phyloP scores from a whole-genome alignment of 306 rosid genomes.

The Vigna trinervia region DNA sequence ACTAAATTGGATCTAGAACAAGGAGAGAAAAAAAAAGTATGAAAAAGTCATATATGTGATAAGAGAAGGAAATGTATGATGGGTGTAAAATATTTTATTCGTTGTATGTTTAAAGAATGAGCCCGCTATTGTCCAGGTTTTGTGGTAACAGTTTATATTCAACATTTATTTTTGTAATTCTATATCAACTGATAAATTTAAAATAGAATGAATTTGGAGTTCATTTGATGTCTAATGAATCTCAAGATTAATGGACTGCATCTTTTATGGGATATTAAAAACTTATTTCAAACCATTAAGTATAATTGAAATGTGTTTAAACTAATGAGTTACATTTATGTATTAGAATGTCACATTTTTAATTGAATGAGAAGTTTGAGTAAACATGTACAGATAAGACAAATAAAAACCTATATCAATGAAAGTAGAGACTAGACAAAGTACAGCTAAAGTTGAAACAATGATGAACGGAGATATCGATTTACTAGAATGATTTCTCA shows the following conservation, averaged over 20 bases:
- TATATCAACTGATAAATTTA: not conserved
- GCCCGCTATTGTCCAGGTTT: conserved; percentile 44
- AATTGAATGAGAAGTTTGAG: not conserved
- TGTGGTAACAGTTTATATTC: not conserved
- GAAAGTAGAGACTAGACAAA: not conserved
- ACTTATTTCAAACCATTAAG: not conserved
- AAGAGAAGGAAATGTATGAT: too few species aligned
- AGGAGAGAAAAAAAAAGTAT: not conserved
- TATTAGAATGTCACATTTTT: not conserved
- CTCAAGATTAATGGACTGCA: not conserved
- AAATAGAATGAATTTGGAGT: not conserved
- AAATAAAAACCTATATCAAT: not conserved
- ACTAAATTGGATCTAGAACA: not conserved
- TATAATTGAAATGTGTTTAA: not conserved
- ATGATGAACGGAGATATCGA: not conserved
- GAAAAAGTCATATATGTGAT: not conserved
- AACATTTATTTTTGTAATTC: conserved; percentile 8
- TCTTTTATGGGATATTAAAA: not conserved
- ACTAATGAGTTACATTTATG: not conserved
- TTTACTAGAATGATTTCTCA: not conserved
- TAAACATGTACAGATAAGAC: not conserved
- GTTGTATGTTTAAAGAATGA: not conserved
- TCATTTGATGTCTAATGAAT: not conserved
- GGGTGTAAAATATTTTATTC: not conserved
- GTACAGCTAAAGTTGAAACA: not conserved